Conservation (phyloP, 225 moss, liverwort and hornwort genomes). For the Sphagnum tenellum region DNA sequence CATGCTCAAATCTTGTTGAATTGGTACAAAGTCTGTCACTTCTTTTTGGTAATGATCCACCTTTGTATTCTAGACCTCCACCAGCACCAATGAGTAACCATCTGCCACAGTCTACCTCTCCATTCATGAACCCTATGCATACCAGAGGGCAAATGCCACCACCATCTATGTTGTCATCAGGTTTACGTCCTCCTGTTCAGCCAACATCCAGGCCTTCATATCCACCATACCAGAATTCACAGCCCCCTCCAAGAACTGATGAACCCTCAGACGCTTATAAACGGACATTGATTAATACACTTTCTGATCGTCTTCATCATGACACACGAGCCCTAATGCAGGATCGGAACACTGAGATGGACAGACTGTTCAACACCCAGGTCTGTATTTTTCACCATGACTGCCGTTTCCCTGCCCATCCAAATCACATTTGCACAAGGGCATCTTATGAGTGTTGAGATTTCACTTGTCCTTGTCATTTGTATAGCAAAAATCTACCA, state of each 20-base stretch:
- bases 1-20: slow-evolving; percentile 91
- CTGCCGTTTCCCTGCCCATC: no score
- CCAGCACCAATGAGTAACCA: slow-evolving; percentile 27
- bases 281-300: slow-evolving; percentile 42
- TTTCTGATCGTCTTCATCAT: slow-evolving; percentile 48
- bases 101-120: slow-evolving; percentile 35
- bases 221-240: slow-evolving; percentile 53
- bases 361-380: slow-evolving; percentile 72
- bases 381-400: neutral
- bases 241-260: slow-evolving; percentile 41
- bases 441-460: no score
- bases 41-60: slow-evolving; percentile 90
- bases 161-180: slow-evolving; percentile 26
- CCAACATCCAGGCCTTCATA: slow-evolving; percentile 50
- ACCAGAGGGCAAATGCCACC: slow-evolving; percentile 30
- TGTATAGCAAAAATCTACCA: no score
- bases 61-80: slow-evolving; percentile 72
- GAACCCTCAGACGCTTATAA: slow-evolving; percentile 72
- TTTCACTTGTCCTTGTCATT: no score
- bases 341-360: slow-evolving; percentile 71
- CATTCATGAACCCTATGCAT: slow-evolving; percentile 87
- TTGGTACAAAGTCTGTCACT: slow-evolving; percentile 82
- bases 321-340: slow-evolving; percentile 50
- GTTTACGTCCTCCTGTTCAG: slow-evolving; percentile 25
- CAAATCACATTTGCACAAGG: no score